A percentile compares a stretch with the other conserved stretches of the same genome.
These are phyloP conservation scores for Zopfia rhizophila DNA, from an alignment of 2,329 filamentous ascomycete genomes.

Conservation along the genomic window DNA sequence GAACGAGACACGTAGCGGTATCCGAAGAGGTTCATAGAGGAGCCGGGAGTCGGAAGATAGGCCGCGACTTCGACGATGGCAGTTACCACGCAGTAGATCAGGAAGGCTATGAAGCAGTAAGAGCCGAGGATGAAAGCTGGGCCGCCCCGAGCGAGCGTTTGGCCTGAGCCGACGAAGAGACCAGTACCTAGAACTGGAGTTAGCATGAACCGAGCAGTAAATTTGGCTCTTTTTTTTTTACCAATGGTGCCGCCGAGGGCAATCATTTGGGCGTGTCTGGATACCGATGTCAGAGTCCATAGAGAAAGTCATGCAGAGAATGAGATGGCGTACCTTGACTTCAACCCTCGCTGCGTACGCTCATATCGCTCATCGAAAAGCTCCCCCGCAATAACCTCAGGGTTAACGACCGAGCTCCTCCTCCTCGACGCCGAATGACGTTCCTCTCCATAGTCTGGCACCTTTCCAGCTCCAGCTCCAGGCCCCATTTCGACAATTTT, in stretches of 20 bases:
- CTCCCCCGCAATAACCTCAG: constrained; percentile 39
- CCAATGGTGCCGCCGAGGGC: constrained; percentile 27
- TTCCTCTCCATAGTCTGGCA: constrained; percentile 13
- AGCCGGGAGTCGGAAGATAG: constrained; percentile 68
- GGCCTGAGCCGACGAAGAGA: constrained; percentile 55
- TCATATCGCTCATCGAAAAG: constrained; percentile 49
- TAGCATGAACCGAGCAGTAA: constrained; percentile 1
- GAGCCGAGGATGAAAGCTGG: constrained; percentile 59
- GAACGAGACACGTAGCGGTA: constrained; percentile 57
- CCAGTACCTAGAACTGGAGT: constrained; percentile 27
- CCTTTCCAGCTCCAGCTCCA: constrained; percentile 13
- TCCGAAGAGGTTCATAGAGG: constrained; percentile 62
- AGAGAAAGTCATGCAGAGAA: not conserved
- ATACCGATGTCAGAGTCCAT: not conserved
- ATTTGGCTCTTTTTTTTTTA: no score
- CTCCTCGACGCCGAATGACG: constrained; percentile 22
- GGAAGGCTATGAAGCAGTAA: constrained; percentile 54
- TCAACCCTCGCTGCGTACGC: constrained; percentile 52
- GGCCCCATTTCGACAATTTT: constrained; percentile 22
- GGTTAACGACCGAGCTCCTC: constrained; percentile 34
- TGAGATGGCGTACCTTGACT: constrained; percentile 38
- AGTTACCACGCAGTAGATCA: constrained; percentile 61
- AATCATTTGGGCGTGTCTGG: constrained; percentile 44
- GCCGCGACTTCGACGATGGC: constrained; percentile 62
- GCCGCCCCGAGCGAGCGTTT: constrained; percentile 53